phyloP scores from a whole-genome alignment of 2,329 filamentous ascomycete species.

The Metarhizium sp. region DNA sequence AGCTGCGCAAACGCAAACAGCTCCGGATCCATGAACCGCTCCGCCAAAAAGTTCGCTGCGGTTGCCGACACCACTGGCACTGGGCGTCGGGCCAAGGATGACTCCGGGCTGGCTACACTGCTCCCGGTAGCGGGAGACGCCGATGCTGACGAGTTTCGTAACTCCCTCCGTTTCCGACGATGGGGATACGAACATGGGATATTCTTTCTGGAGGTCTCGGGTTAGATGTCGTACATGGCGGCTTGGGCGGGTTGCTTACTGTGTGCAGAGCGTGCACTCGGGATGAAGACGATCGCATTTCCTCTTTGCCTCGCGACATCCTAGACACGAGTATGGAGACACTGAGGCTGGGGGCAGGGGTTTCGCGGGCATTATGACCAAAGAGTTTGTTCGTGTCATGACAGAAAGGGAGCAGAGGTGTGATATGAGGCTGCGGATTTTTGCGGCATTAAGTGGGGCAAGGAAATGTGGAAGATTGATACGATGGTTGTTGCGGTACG shows the following conservation, averaged over 20 bases:
- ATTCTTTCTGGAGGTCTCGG: not conserved
- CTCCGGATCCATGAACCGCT: conserved; percentile 4
- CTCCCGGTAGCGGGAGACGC: not conserved
- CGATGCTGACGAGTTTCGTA: not conserved
- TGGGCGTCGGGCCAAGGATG: not conserved
- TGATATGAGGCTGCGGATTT: not conserved
- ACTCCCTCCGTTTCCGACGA: conserved; percentile 1
- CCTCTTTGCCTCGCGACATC: conserved; percentile 4
- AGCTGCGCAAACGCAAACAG: conserved; percentile 1
- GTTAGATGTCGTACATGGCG: not conserved
- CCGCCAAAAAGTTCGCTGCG: not conserved
- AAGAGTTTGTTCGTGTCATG: no score
- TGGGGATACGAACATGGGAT: not conserved
- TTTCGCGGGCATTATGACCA: no score
- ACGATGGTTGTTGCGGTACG: no score
- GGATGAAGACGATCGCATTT: conserved; percentile 5
- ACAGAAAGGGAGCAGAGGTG: not conserved
- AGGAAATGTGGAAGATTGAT: no score
- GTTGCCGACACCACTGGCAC: not conserved
- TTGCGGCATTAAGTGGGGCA: not conserved
- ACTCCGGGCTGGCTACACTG: not conserved
- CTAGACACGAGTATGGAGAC: not conserved
- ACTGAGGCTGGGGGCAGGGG: not conserved
- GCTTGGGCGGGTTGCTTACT: not conserved
- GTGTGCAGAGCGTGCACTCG: conserved; percentile 5